phyloP scores from a whole-genome alignment of 1,139 yeast species.

The Scheffersomyces quercinus region DNA sequence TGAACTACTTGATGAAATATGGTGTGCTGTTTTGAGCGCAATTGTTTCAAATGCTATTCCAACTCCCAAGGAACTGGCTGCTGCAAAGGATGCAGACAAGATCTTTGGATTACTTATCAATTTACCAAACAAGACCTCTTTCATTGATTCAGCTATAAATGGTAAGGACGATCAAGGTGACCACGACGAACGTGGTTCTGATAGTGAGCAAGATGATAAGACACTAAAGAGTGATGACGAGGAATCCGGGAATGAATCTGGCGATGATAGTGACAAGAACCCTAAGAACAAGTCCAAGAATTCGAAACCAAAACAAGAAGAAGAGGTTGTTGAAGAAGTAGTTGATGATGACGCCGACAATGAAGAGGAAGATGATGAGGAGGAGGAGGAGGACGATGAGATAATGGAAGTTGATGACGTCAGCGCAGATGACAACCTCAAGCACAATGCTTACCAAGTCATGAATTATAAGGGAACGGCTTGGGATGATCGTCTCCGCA shows the following conservation, averaged over 20 bases:
- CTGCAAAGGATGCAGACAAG: conserved; percentile 27
- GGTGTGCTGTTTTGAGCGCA: conserved; percentile 60
- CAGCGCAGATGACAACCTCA: conserved; percentile 15
- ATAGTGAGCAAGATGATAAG: conserved; percentile 17
- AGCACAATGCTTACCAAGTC: conserved; percentile 55
- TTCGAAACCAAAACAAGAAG: conserved; percentile 5
- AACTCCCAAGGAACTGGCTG: conserved; percentile 19
- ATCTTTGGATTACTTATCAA: conserved; percentile 38
- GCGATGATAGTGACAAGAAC: conserved; percentile 10
- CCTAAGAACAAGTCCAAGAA: conserved; percentile 11
- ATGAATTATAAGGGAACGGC: conserved; percentile 61
- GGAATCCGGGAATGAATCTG: conserved; percentile 15
- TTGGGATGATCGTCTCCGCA: conserved; percentile 79
- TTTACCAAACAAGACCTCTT: conserved; percentile 40
- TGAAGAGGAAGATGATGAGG: conserved; percentile 12
- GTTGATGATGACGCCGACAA: conserved; percentile 10
- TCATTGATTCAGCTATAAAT: conserved; percentile 16
- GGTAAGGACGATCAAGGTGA: conserved; percentile 10
- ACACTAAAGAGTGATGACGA: conserved; percentile 30
- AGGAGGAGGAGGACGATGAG: conserved; percentile 14
- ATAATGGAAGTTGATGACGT: conserved; percentile 13
- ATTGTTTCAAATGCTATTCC: conserved; percentile 41
- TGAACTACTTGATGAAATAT: conserved; percentile 65
- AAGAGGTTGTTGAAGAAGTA: conserved; percentile 15
- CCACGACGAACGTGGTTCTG: conserved; percentile 26